phyloP scores from a whole-genome alignment of 2,329 filamentous ascomycete species.

The Drechslerella coelobrocha region DNA sequence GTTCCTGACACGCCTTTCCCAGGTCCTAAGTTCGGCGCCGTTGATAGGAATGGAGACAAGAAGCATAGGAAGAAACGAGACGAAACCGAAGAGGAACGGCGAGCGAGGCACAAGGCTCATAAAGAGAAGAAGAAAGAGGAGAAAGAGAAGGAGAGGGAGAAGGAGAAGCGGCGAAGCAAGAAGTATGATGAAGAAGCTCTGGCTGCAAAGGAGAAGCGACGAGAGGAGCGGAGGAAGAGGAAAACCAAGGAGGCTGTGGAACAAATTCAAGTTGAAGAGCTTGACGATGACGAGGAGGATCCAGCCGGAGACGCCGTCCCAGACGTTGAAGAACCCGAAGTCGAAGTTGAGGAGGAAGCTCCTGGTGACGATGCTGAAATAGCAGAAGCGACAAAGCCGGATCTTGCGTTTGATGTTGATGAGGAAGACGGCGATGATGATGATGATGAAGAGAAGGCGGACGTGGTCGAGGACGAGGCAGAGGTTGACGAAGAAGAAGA shows the following conservation, averaged over 20 bases:
- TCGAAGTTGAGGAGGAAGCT: constrained; percentile 15
- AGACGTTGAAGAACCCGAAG: constrained; percentile 13
- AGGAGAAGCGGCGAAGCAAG: constrained; percentile 28
- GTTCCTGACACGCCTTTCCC: constrained; percentile 44
- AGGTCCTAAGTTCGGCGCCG: constrained; percentile 21
- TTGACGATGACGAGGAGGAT: constrained; percentile 23
- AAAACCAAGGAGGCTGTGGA: constrained; percentile 14
- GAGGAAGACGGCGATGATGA: constrained; percentile 29
- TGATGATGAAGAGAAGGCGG: not conserved
- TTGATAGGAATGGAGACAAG: constrained; percentile 39
- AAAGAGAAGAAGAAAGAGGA: constrained; percentile 12
- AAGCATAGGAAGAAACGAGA: constrained; percentile 44
- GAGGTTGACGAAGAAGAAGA: not conserved
- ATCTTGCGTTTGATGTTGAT: constrained; percentile 36
- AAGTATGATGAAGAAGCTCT: constrained; percentile 20
- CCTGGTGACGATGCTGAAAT: constrained; percentile 15
- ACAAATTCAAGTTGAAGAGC: constrained; percentile 19
- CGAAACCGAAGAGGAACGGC: constrained; percentile 37
- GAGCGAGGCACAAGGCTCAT: not conserved
- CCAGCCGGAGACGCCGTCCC: not conserved
- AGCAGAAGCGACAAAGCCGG: constrained; percentile 9
- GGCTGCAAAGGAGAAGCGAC: constrained; percentile 35
- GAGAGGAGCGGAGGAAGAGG: constrained; percentile 22
- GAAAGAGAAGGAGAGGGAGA: constrained; percentile 36
- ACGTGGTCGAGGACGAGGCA: constrained; percentile 3